Evolutionary conservation across 2,329 filamentous ascomycete genomes (phyloP).

Genomic region (Alternaria arborescens): DNA sequence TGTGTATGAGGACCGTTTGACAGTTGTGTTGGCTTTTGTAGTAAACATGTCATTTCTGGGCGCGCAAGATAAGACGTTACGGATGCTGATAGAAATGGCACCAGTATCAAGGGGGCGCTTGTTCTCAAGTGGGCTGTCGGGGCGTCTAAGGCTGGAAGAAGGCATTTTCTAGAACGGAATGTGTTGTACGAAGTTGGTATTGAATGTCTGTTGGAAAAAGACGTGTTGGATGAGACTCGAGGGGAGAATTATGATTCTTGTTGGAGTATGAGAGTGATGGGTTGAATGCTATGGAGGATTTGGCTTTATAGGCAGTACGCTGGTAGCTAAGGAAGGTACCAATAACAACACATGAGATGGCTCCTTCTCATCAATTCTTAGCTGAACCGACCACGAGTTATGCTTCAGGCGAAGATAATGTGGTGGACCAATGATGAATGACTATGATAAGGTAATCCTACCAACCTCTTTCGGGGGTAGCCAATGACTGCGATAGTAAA

Average conservation of each 20-base stretch:
- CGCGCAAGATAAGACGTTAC: background rate
- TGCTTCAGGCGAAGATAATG: background rate
- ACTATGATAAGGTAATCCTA: background rate
- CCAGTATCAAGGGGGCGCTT: background rate
- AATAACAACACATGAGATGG: too few relatives aligned
- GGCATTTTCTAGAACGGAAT: background rate
- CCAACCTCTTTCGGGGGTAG: background rate
- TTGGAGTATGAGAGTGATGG: too few relatives aligned
- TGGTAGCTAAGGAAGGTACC: too few relatives aligned
- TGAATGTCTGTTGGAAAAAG: background rate
- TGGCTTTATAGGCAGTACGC: too few relatives aligned
- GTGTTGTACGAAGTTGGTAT: background rate
- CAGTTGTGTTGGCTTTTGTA: background rate
- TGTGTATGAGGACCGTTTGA: background rate
- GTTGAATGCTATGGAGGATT: too few relatives aligned
- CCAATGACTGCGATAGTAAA: background rate
- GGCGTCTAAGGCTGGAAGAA: background rate
- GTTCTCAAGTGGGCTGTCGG: background rate
- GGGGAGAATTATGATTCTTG: background rate
- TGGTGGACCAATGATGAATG: background rate
- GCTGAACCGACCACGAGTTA: background rate
- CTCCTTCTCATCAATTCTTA: background rate
- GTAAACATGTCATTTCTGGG: background rate
- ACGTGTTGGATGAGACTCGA: background rate
- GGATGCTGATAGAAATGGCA: background rate